Conservation (phyloP, 2,329 filamentous ascomycete species). For the Botrytis byssoidea region DNA sequence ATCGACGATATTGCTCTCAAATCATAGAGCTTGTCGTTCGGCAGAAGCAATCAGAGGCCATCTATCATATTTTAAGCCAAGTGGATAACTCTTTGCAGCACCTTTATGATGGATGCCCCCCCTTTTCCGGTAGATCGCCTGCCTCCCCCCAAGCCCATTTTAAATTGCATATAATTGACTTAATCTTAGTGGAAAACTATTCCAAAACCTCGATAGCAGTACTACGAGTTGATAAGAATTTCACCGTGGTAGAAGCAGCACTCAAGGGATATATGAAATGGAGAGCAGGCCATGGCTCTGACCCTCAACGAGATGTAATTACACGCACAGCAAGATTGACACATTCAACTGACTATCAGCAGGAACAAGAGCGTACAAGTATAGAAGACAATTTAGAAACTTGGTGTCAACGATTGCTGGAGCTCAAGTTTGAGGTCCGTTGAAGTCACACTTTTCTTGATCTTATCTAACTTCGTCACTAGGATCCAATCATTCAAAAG, state of each 20-base stretch:
- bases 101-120: slow-evolving; percentile 68
- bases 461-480: slow-evolving; percentile 23
- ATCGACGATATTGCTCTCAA: slow-evolving; percentile 83
- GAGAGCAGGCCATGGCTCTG: slow-evolving; percentile 53
- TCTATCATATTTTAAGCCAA: slow-evolving; percentile 80
- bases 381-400: slow-evolving; percentile 65
- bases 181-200: slow-evolving; percentile 51
- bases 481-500: slow-evolving; percentile 78
- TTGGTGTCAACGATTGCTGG: slow-evolving; percentile 71
- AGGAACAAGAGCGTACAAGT: slow-evolving; percentile 51
- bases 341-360: slow-evolving; percentile 21
- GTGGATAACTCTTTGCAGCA: slow-evolving; percentile 72
- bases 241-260: slow-evolving; percentile 83
- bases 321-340: slow-evolving; percentile 22
- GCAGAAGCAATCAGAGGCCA: slow-evolving; percentile 77
- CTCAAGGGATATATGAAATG: slow-evolving; percentile 88
- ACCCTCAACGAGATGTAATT: slow-evolving; percentile 46
- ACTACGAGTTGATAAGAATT: slow-evolving; percentile 82
- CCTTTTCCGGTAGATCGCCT: slow-evolving; percentile 59
- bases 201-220: slow-evolving; percentile 69
- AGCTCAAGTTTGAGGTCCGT: slow-evolving; percentile 61
- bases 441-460: neutral
- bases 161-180: slow-evolving; percentile 23
- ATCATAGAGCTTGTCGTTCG: slow-evolving; percentile 86
- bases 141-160: neutral